A percentile compares a stretch with the other conserved stretches of the same genome.
These are phyloP conservation scores for Dryas alaskensis DNA, from an alignment of 306 rosid species.

Conservation along the genomic window DNA sequence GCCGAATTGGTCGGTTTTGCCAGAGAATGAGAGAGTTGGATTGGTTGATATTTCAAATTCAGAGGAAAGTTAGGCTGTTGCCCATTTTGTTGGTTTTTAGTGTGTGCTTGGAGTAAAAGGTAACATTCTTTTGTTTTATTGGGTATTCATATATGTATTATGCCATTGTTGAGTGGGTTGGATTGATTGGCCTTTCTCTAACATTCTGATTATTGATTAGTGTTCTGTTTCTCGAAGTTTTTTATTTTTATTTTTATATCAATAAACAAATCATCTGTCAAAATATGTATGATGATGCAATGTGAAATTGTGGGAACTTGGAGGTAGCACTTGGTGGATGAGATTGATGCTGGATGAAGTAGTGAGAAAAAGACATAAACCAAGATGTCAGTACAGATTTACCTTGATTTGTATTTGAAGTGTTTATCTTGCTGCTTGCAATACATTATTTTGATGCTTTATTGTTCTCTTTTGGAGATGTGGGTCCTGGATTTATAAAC, in stretches of 20 bases:
- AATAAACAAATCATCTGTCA: neutral
- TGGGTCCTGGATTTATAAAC: neutral
- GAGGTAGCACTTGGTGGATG: neutral
- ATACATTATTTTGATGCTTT: neutral
- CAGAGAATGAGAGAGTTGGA: conserved; percentile 60
- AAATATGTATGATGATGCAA: neutral
- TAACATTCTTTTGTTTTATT: neutral
- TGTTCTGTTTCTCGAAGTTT: neutral
- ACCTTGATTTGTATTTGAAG: neutral
- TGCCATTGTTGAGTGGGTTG: neutral
- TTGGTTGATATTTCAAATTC: conserved; percentile 35
- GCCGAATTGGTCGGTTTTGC: conserved; percentile 81
- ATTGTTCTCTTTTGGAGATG: neutral
- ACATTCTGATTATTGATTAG: neutral
- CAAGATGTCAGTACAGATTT: neutral
- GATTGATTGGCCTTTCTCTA: neutral
- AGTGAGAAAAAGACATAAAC: neutral
- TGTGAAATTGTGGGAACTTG: conserved; percentile 5
- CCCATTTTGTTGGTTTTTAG: conserved; percentile 1
- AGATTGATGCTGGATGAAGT: neutral
- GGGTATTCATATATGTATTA: neutral
- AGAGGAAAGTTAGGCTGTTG: conserved; percentile 29
- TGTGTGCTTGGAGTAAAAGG: conserved; percentile 21
- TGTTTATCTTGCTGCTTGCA: neutral
- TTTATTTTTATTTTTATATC: neutral